A percentile compares a stretch with the other conserved stretches of the same genome.
Evolutionary conservation across 768 basidiomycete genomes (phyloP).

Genomic region (Suillus subalutaceus): DNA sequence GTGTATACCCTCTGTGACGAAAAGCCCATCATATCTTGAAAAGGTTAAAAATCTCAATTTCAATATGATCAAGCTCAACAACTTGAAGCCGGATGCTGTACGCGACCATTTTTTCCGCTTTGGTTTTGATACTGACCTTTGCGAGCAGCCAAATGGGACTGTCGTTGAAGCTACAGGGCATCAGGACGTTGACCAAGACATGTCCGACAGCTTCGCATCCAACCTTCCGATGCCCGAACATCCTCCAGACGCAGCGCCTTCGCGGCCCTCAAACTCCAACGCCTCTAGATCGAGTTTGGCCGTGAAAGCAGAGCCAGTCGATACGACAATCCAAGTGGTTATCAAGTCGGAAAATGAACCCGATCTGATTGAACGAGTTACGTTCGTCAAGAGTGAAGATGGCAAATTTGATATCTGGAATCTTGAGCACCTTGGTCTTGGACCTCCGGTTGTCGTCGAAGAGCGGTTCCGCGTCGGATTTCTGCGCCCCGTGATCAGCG

Average conservation of each 20-base stretch:
- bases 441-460: slow-evolving; percentile 14
- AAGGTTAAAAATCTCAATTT: not conserved
- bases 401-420: slow-evolving; percentile 14
- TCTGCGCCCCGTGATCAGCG: slow-evolving; percentile 19
- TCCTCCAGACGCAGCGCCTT: not conserved
- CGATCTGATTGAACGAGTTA: not conserved
- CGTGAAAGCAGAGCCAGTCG: slow-evolving; percentile 4
- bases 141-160: not conserved
- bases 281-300: too few species aligned
- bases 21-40: not conserved
- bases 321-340: slow-evolving; percentile 2
- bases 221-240: not conserved
- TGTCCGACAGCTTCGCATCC: not conserved
- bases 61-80: not conserved
- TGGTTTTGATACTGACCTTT: not conserved
- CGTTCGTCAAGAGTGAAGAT: slow-evolving; percentile 15
- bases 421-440: slow-evolving; percentile 14
- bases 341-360: slow-evolving; percentile 15
- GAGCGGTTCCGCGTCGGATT: slow-evolving; percentile 16
- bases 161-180: not conserved
- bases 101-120: not conserved
- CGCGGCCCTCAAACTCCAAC: not conserved
- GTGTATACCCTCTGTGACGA: not conserved
- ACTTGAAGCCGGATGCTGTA: not conserved
- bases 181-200: not conserved